Base-by-base conservation (phyloP, 352 stramenopile genomes). In the Stramenopiles sp. region DNA sequence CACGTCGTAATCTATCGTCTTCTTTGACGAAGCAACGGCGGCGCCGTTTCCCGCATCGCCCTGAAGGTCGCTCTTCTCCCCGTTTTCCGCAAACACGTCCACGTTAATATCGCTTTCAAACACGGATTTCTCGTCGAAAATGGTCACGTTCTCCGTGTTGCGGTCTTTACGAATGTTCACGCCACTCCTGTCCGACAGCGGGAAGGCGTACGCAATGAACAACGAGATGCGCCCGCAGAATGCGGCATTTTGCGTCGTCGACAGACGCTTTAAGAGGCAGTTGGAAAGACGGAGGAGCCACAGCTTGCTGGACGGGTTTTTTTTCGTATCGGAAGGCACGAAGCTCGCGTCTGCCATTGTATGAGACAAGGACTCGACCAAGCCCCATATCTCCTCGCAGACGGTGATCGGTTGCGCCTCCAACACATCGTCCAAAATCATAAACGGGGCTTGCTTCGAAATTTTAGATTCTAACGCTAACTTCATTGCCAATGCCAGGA, bases 161-260 rank as follows among this genome's bases (percentile, higher is more conserved):
- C 49, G 74, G 1, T 43, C 48, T 30, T 75, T 68, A 1, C 37
- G 25, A 1, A 78, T 36, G 63, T 78, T 78, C 4, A 78, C 37
- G 30, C 73, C 76, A 33, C 74, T 78, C 32, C 74, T 74, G 31
- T 78, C 76, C 2, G 34, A 75, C 4, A 78, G 63, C 73, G 76
- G 76, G 18, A 78, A 79, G 2, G 63, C 48, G 32, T 78, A 76
- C 3, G 76, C 76, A 12, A 78, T 68, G 37, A 78, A 78, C 49
- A 78, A 78, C 37, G 77, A 74, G 32, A 78, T 68, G n/a, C 76
- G 43, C 2, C 76, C 76, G 34, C 76, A 78, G 3, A 78, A 63
- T 63, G 25, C 12, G 12, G 43, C 12, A 63, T 63, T 63, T 63
- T 63, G 43, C 12, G 43, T 63, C 25, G 43, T 63, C 25, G 43